Evolutionary conservation across 257 asterid genomes (phyloP), one percentile per base, ranked within the genome.

Genomic region (Solanum pinnatisectum): DNA sequence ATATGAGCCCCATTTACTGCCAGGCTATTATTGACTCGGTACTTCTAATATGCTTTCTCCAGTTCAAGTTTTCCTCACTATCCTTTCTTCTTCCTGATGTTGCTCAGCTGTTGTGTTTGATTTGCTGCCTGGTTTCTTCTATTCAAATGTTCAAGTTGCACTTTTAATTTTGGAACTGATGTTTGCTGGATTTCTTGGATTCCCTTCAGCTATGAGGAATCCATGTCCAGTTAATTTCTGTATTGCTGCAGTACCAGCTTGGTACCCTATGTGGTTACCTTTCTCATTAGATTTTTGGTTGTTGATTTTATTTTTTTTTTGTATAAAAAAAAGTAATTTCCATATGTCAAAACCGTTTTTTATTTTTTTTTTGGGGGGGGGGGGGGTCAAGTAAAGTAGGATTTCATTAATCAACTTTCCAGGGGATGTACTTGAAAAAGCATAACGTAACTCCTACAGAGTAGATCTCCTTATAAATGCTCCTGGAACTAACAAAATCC

Each of bases 1-100:
- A 97, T 91, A 97, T 97, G 99, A 97, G 99, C 93, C 99, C 99
- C 86, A 95, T 96, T 89, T 93, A 96, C 92, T 97, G 99, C 91
- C 99, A 97, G 93, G 95, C 94, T 85, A 96, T 97, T 88, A 96
- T 97, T 87, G 93, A 97, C 91, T 97, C 99, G 94, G 99, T 97
- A 94, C 73, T 87, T 56, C 35, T 36, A 35, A 35, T 63, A 77
- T 82, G 52, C 83, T 82, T 88, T 71, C 74, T 87, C 79, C 74
- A 70, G 35, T 81, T 39, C 42, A 42, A 68, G 42, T 83, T 23
- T 56, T 81, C 40, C 42, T 71, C 22, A 15, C 63, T 27, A 74
- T 30, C 39, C 33, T 76, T 44, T 42, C 85, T 65, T 46, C 35
- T 42, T 76, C 36, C 35, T 25, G 83, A 67, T 52, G 30, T 77